Evolutionary conservation across 441 rosid species (phyloP), one percentile per base, ranked within the genome.

Genomic region (Erodium texanum): DNA sequence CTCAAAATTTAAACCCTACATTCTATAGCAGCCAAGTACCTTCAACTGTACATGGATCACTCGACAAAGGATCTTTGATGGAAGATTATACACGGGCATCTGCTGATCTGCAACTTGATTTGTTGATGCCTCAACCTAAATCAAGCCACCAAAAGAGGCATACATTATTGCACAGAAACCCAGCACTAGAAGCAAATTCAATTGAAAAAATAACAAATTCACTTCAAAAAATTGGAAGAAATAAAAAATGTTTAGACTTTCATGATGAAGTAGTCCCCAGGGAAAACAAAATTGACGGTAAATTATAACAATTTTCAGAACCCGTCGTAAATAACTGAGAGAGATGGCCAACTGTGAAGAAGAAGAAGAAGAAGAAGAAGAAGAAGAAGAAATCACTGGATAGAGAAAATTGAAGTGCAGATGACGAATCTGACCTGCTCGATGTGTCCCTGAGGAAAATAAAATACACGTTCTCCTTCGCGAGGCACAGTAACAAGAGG

Each of bases 381-480:
- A n/a, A n/a, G n/a, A n/a, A n/a, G n/a, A n/a, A n/a, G n/a, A n/a
- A n/a, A n/a, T n/a, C n/a, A n/a, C n/a, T n/a, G n/a, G n/a, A n/a
- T n/a, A n/a, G n/a, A 27, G 29, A 54, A 54, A 54, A 54, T 54
- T 18, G 23, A 52, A 19, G 59, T n/a, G 2, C 20, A 16, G 59
- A 38, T n/a, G 59, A 52, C 23, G 34, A 24, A 27, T 61, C 38
- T 70, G 20, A 92, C 98, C 96, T 94, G 98, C 79, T 94, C 99
- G 75, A 94, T 87, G 80, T 94, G 99, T 50, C 98, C 99, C 70
- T 92, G 99, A 63, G 98, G 98, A 70, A 94, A 94, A 78, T 94
- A 94, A 72, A 82, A 92, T 22, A 94, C 99, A 27, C 82, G 92
- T 76, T 94, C 98, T 18, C 80, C 75, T 79, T 86, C 85, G 18